Evolutionary conservation across 805 yeast species (phyloP).

Genomic region (Clavispora carvajalis): DNA sequence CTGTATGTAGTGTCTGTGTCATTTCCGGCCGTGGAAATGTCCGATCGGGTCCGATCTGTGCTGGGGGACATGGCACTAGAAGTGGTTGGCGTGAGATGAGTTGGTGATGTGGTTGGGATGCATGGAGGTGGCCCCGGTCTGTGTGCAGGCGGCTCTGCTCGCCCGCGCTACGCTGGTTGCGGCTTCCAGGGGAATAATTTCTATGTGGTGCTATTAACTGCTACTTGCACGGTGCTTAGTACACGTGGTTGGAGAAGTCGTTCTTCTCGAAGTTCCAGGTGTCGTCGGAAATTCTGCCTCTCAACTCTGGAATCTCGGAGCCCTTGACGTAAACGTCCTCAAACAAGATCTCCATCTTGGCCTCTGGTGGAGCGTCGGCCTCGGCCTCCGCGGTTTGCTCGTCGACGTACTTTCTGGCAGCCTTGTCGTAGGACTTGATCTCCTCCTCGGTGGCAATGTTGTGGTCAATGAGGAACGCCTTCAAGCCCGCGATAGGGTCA

Average conservation of each 20-base stretch:
- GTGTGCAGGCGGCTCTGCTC: neutral
- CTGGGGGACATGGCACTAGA: neutral
- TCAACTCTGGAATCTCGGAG: conserved; percentile 81
- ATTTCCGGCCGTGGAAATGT: neutral
- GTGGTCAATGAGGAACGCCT: conserved; percentile 76
- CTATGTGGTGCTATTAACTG: neutral
- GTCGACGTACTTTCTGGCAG: conserved; percentile 92
- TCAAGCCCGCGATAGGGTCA: conserved; percentile 96
- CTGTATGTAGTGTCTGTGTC: conserved; percentile 43
- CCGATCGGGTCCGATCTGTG: neutral
- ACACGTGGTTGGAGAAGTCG: conserved; percentile 42
- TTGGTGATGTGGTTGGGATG: neutral
- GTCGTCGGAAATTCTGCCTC: conserved; percentile 97
- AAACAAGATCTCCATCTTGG: conserved; percentile 87
- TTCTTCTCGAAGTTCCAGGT: conserved; percentile 73
- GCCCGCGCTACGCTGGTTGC: neutral
- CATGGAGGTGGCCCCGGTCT: no score
- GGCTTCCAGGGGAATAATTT: neutral
- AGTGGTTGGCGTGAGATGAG: neutral
- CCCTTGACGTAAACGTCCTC: conserved; percentile 97
- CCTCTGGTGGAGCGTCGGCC: conserved; percentile 91
- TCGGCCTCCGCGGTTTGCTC: conserved; percentile 93
- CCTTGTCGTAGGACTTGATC: conserved; percentile 90
- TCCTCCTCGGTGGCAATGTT: conserved; percentile 91
- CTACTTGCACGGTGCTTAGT: conserved; percentile 19